Evolutionary conservation across 179 eudicot genomes (phyloP).

Genomic region (Silene vulgaris): DNA sequence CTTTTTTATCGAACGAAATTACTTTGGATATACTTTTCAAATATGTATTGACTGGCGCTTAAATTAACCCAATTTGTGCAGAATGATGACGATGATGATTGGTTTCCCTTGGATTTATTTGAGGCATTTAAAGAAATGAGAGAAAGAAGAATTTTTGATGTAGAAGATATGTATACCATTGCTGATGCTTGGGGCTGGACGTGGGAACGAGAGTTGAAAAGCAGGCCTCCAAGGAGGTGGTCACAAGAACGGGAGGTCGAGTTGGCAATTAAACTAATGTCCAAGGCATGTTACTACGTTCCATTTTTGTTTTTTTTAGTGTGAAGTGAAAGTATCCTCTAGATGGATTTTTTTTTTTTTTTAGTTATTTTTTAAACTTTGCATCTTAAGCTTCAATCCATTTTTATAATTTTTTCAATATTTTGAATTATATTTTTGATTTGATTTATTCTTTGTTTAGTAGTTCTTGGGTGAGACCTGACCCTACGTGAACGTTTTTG

Average conservation of each 20-base stretch:
- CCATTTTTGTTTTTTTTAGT: background rate
- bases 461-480: too few relatives aligned
- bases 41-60: background rate
- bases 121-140: conserved; percentile 87
- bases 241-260: conserved; percentile 99
- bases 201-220: conserved; percentile 88
- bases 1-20: background rate
- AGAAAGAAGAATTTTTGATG: conserved; percentile 64
- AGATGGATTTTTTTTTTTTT: too few relatives aligned
- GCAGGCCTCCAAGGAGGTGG: conserved; percentile 73
- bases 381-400: too few relatives aligned
- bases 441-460: too few relatives aligned
- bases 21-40: background rate
- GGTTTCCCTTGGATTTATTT: conserved; percentile 74
- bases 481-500: too few relatives aligned
- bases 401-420: too few relatives aligned
- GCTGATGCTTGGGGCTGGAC: conserved; percentile 99
- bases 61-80: conserved; percentile 28
- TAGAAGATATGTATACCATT: conserved; percentile 85
- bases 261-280: conserved; percentile 73
- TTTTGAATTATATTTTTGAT: too few relatives aligned
- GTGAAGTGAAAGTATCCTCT: too few relatives aligned
- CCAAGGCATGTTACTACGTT: conserved; percentile 51
- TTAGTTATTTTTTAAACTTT: too few relatives aligned
- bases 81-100: conserved; percentile 87